Conservation (phyloP, 371 early-diverging fungal genomes). For the Chytridium lagenaria region DNA sequence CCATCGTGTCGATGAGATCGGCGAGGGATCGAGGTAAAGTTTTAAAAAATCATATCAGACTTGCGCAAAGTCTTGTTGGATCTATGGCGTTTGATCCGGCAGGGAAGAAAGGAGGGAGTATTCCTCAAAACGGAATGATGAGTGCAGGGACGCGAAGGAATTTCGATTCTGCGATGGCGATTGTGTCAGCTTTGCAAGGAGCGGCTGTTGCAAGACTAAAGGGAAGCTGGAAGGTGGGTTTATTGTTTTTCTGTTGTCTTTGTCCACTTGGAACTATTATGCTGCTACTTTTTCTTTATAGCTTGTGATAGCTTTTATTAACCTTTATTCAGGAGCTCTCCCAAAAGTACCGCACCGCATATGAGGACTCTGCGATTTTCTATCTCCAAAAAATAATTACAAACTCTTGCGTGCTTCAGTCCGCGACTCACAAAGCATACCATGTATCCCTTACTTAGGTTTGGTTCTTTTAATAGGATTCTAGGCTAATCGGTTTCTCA, state of each 20-base stretch:
- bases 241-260: not conserved
- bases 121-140: not conserved
- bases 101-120: not conserved
- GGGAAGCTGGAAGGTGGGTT: not conserved
- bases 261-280: not conserved
- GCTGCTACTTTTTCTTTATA: no score
- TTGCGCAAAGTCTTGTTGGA: not conserved
- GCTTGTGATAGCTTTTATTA: no score
- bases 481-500: not conserved
- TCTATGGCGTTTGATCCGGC: not conserved
- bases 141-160: not conserved
- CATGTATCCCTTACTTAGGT: constrained; percentile 11
- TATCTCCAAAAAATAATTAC: not conserved
- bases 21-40: not conserved
- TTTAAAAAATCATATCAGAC: not conserved
- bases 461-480: not conserved
- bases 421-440: not conserved
- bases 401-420: not conserved
- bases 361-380: not conserved
- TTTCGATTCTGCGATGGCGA: not conserved
- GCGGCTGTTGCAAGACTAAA: not conserved
- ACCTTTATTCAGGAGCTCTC: not conserved
- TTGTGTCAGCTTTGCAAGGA: constrained; percentile 9
- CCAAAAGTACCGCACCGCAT: not conserved
- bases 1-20: constrained; percentile 2